Evolutionary conservation across 2,329 filamentous ascomycete species (phyloP), one percentile per base, ranked within the genome.

Genomic region (Neonectria ditissima): DNA sequence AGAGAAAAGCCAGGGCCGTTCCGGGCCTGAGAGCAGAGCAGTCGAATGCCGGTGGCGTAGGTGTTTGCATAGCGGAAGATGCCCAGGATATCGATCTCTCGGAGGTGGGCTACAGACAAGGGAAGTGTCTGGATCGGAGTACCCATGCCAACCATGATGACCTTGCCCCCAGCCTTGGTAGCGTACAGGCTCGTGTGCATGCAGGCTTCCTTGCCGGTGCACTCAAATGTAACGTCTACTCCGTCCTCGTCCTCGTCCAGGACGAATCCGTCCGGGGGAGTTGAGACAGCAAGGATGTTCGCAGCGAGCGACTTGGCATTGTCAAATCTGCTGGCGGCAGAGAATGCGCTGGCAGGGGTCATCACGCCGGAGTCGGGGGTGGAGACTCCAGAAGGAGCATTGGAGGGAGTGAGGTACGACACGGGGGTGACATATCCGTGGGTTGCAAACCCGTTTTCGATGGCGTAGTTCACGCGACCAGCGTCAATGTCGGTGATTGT

Each of bases 91-190:
- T 94, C 91, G 45, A 94, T 89, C 79, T 94, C 92, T 39, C 91
- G 86, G 28, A 93, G 81, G 41, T 91, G 90, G 3, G 91, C 91
- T 5, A 90, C 89, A 8, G 89, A 91, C 48, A 94, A 81, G 1
- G 91, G 91, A 2, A 94, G 82, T 0, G 90, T 93, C 76, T 93
- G 91, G 55, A 93, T 86, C 0, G 91, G 91, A 5, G 87, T 91
- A 39, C 92, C 92, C 91, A 94, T 94, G 56, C 91, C 92, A 24
- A 94, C 91, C 76, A 94, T 89, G 76, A 94, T 85, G 52, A 93
- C 83, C 70, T 89, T 90, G 18, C 91, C 91, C 26, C 91, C 92
- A 0, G 91, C 84, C 62, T 84, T 84, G 10, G 91, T 89, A 3
- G 89, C 89, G 69, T 91, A 93, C 20, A 94, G 87, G n/a, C 88